Evolutionary conservation across 164 flowering plant genomes (phyloP), one percentile per base, ranked within the genome.

Genomic region (Pachysandra terminalis): DNA sequence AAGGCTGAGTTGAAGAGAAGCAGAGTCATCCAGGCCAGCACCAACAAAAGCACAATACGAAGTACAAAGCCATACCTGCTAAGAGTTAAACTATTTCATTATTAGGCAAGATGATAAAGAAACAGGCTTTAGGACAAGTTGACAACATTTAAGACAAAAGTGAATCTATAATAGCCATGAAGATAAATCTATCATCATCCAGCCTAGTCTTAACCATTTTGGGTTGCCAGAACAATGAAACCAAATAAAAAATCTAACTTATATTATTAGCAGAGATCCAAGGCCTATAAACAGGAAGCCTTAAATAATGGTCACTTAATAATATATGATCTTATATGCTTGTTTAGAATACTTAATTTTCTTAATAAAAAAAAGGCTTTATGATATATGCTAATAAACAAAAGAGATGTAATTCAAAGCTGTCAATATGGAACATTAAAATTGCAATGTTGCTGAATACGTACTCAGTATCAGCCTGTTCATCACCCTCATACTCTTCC

Each of bases 11-110:
- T 96, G 79, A 88, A 87, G 63, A 93, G 57, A 56, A 96, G 96
- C 19, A 96, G 78, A 17, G 96, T 93, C 96, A 96, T 89, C 99
- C 99, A 96, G 26, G 98, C 99, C 70, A 91, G 81, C 58, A 96
- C 77, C 78, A 96, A 71, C 81, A 96, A 68, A 60, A 96, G 80
- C 71, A 96, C 93, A 67, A 96, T 91, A 21, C 97, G 96, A 55
- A 93, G 83, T 8, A 86, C 96, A 84, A 96, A 96, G 70, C 90
- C 74, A 68, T 88, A 93, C 83, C 98, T 86, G 79, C 96, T 80
- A 79, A 45, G 75, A 70, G 59, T 71, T 59, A n/a, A 58, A 60
- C 16, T 62, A 26, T 51, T 21, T 54, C 27, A 10, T 26, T 51
- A 15, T 24, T 48, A 61, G 53, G 19, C 60, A 65, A 48, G n/a